These are phyloP conservation scores for Pinus albicaulis DNA, from an alignment of 75 land plant genomes.

Conservation along the genomic window DNA sequence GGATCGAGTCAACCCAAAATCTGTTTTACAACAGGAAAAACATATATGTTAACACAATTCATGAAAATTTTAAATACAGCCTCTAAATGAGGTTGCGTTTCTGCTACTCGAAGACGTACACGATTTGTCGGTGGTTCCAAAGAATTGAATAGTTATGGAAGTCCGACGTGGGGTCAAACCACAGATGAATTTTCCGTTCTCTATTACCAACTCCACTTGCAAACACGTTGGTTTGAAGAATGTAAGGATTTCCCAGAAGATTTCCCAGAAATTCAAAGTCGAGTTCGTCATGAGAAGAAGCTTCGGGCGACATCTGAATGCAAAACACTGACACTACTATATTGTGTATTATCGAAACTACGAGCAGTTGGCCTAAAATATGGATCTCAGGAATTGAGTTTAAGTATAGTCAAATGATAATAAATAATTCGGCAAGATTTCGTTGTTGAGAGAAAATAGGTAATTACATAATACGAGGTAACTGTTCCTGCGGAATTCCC, in stretches of 20 bases:
- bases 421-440: background rate
- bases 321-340: background rate
- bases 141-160: conserved; percentile 14
- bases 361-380: background rate
- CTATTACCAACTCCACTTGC: conserved; percentile 12
- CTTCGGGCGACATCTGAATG: conserved; percentile 2
- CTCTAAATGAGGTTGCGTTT: background rate
- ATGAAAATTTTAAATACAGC: background rate
- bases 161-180: conserved; percentile 12
- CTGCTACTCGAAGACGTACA: background rate
- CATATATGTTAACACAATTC: background rate
- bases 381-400: background rate
- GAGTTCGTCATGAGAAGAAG: conserved; percentile 7
- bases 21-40: conserved; percentile 10
- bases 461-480: conserved; percentile 35
- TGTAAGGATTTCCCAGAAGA: conserved; percentile 6
- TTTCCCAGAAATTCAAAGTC: conserved; percentile 17
- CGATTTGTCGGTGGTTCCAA: conserved; percentile 13
- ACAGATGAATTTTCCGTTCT: conserved; percentile 11
- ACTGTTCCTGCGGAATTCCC: conserved; percentile 54
- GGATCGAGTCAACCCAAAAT: conserved; percentile 26
- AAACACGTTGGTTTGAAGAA: conserved; percentile 11
- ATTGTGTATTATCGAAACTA: background rate
- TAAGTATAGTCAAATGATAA: background rate
- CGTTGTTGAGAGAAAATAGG: too few species aligned